Base-by-base conservation (phyloP, 2,329 filamentous ascomycete species). In the Diaporthe sp. region DNA sequence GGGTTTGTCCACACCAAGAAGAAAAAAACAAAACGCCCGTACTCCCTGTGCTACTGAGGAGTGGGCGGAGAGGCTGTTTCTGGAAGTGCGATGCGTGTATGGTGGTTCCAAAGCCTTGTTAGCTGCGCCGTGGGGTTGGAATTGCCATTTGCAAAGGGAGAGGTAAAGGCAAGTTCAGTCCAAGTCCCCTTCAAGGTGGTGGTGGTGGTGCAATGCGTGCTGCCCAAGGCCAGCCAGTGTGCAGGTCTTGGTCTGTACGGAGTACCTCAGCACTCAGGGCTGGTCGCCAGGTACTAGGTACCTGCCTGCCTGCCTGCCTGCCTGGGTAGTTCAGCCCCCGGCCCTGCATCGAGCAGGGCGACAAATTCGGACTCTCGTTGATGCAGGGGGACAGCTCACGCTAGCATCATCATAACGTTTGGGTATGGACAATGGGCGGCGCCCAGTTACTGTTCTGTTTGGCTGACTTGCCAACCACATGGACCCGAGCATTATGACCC, bases 131-230 rank as follows among this genome's bases (percentile, higher is more conserved):
- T 51, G 58, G 55, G 69, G 47, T 63, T 71, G 69, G 69, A 71
- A 71, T 71, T 71, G 69, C 69, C 69, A 71, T 71, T 71, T 68
- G 73, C 53, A 58, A 69, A 68, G 61, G 70, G 61, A 69, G 70
- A 53, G 66, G 56, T 42, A 55, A 58, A 61, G 73, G 61, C 65
- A 58, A 59, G 50, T 63, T 30, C 42, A 44, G 50, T 70, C 47
- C 55, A 73, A 63, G 58, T 69, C 30, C 58, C 37, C 58, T 63
- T 44, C 44, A 66, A 37, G 53, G 27, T 19, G 65, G 55, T 73
- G 47, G 55, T 73, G 47, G 63, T 70, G 71, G 42, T 66, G 61
- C 63, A 51, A 66, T 66, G n/a, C 47, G 44, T 51, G 63, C 63
- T 51, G 63, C 63, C 63, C 63, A 66, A 66, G 63, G 63, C 51